A percentile compares a stretch with the other conserved stretches of the same genome.
Evolutionary conservation across 768 basidiomycete genomes (phyloP).

Genomic region (Hericium erinaceus): DNA sequence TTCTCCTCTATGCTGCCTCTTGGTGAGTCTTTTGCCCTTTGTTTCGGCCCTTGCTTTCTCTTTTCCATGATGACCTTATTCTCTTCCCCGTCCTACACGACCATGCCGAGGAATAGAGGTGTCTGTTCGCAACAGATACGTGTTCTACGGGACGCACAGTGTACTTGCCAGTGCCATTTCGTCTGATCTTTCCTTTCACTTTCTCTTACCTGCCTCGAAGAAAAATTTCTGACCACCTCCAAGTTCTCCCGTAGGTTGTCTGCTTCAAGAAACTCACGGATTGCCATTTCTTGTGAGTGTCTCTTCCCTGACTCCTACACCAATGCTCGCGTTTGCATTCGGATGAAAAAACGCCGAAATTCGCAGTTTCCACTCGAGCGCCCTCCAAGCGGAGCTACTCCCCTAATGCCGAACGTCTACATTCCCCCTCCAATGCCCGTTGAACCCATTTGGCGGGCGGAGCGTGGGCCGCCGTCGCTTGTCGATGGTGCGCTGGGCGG

Average conservation of each 20-base stretch:
- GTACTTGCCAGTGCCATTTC: conserved; percentile 88
- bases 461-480: conserved; percentile 51
- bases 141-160: conserved; percentile 50
- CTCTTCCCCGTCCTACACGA: conserved; percentile 91
- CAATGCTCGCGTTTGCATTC: background rate
- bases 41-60: background rate
- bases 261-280: background rate
- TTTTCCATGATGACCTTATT: conserved; percentile 57
- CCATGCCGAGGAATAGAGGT: conserved; percentile 77
- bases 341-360: conserved; percentile 44
- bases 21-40: background rate
- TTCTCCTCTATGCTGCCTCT: background rate
- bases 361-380: conserved; percentile 84
- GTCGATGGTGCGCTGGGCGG: conserved; percentile 56
- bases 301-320: too few species aligned
- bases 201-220: background rate
- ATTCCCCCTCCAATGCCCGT: conserved; percentile 49
- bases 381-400: conserved; percentile 61
- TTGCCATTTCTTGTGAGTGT: conserved; percentile 2
- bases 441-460: conserved; percentile 53
- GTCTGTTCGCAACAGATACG: conserved; percentile 72
- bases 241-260: background rate
- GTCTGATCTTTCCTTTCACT: conserved; percentile 41
- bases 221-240: too few species aligned
- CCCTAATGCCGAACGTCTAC: conserved; percentile 60